Evolutionary conservation across 2,329 filamentous ascomycete species (phyloP).

Genomic region (Scopulariopsis brevicaulis): DNA sequence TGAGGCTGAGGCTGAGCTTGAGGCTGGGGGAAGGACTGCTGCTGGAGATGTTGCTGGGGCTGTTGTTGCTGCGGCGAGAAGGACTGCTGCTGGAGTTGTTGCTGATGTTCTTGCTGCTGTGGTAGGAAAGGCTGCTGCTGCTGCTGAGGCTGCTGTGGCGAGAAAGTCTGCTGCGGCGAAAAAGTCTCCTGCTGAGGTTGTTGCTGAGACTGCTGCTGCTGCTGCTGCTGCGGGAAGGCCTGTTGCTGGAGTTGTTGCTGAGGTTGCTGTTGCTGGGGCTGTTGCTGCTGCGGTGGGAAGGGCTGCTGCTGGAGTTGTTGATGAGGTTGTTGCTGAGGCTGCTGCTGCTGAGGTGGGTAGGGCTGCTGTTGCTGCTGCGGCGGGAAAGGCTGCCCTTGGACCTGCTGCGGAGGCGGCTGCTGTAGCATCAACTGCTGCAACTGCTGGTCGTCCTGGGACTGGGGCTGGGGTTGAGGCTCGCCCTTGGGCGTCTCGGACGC

Average conservation of each 20-base stretch:
- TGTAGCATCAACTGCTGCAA: neutral
- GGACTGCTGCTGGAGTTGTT: too few species aligned
- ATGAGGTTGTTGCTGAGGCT: slow-evolving; percentile 1
- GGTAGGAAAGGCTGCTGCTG: neutral
- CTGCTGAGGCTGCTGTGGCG: slow-evolving; percentile 5
- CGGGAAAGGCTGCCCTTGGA: neutral
- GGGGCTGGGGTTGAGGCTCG: slow-evolving; percentile 2
- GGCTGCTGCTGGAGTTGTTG: slow-evolving; percentile 5
- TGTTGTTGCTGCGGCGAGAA: neutral
- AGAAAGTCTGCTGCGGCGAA: neutral
- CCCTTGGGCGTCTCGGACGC: neutral
- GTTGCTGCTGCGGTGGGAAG: slow-evolving; percentile 3
- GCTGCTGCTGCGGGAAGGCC: neutral
- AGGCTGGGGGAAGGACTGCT: neutral
- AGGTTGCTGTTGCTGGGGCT: slow-evolving; percentile 3
- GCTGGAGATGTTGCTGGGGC: neutral
- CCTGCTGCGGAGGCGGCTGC: neutral
- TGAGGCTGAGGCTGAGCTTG: too few species aligned
- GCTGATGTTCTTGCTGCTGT: neutral
- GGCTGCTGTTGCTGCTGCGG: neutral
- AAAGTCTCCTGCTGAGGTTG: slow-evolving; percentile 3
- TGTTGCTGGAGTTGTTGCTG: slow-evolving; percentile 6
- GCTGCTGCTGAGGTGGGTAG: neutral
- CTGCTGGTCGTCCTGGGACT: neutral
- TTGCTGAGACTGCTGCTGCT: neutral